These are phyloP conservation scores for Eleusine coracana DNA, from an alignment of 176 grass and related monocot genomes.

Conservation along the genomic window DNA sequence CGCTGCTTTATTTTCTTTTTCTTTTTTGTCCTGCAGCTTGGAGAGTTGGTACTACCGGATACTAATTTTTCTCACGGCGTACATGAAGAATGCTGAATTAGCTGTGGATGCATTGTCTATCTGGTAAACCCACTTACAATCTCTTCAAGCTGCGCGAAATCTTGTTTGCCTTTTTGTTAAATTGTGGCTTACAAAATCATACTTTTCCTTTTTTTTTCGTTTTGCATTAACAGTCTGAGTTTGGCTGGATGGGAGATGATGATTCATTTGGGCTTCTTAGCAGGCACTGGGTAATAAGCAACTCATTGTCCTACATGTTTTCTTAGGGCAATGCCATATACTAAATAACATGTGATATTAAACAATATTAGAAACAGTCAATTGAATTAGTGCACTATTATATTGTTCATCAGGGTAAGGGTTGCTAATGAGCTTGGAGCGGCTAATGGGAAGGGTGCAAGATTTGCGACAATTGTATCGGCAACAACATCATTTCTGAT, in stretches of 20 bases:
- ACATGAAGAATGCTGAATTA: slow-evolving; percentile 59
- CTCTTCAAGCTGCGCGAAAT: background rate
- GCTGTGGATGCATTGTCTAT: slow-evolving; percentile 68
- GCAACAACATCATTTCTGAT: slow-evolving; percentile 34
- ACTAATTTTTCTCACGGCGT: slow-evolving; percentile 57
- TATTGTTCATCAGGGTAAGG: slow-evolving; percentile 31
- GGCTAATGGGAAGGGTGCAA: slow-evolving; percentile 36
- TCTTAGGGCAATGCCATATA: no score
- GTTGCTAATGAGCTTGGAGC: slow-evolving; percentile 55
- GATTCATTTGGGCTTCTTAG: slow-evolving; percentile 72
- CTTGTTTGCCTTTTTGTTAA: background rate
- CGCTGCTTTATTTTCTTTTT: no score
- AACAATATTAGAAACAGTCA: background rate
- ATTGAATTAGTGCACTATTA: no score
- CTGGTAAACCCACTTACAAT: slow-evolving; percentile 37
- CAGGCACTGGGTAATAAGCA: slow-evolving; percentile 63
- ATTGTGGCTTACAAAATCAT: background rate
- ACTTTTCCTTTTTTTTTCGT: background rate
- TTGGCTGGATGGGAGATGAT: slow-evolving; percentile 70
- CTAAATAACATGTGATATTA: no score
- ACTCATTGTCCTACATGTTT: background rate
- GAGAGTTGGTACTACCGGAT: slow-evolving; percentile 72
- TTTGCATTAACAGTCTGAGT: slow-evolving; percentile 36
- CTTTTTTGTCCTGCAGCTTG: slow-evolving; percentile 40
- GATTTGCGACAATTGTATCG: slow-evolving; percentile 42